phyloP scores from a whole-genome alignment of 768 basidiomycete genomes.

The Mycena galopus region DNA sequence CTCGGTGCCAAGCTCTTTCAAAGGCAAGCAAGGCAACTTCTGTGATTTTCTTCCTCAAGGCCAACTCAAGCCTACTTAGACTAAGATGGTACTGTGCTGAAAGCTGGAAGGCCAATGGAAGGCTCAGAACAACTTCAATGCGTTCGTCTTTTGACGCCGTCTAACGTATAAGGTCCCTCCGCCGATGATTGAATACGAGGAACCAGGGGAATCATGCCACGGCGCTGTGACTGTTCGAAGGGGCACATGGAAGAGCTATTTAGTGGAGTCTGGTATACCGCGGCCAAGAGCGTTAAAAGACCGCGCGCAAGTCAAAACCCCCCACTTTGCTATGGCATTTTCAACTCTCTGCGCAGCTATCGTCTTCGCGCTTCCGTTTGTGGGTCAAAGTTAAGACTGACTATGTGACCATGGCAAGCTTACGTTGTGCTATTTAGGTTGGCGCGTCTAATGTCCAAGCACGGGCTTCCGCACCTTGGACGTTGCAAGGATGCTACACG shows the following conservation, averaged over 20 bases:
- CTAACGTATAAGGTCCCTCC: background rate
- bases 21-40: too few relatives aligned
- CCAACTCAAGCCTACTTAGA: too few relatives aligned
- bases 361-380: background rate
- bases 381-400: background rate
- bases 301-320: background rate
- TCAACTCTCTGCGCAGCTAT: background rate
- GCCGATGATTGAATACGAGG: background rate
- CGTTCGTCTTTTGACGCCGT: background rate
- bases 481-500: slow-evolving; percentile 33
- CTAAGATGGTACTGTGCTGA: too few relatives aligned
- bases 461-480: slow-evolving; percentile 10
- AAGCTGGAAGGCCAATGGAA: background rate
- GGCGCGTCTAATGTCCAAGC: background rate
- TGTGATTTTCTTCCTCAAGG: background rate
- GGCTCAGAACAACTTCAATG: background rate
- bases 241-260: background rate
- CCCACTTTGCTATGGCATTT: background rate
- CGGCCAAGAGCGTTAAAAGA: background rate
- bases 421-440: background rate
- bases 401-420: background rate
- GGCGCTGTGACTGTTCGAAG: slow-evolving; percentile 4
- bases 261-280: background rate
- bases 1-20: too few relatives aligned
- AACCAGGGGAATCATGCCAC: background rate